These are phyloP conservation scores for Canariomyces notabilis DNA, from an alignment of 2,329 filamentous ascomycete genomes.

Conservation along the genomic window DNA sequence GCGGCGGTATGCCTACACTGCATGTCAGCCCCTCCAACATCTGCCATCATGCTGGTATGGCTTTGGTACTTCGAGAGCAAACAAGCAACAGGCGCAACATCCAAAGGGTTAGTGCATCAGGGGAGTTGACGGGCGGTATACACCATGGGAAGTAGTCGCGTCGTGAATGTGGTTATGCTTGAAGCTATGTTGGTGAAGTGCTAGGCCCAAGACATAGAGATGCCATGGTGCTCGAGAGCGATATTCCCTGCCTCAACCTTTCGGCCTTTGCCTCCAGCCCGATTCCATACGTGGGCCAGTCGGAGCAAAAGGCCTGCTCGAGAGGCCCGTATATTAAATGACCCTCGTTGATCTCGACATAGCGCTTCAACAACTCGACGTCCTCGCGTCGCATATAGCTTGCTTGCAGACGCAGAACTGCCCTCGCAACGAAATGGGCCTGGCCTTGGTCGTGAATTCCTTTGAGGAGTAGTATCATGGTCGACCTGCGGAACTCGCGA, in stretches of 20 bases:
- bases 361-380: conserved; percentile 16
- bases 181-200: conserved; percentile 1
- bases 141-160: not conserved
- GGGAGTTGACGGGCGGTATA: not conserved
- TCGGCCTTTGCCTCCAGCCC: conserved; percentile 17
- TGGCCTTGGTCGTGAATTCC: conserved; percentile 21
- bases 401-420: conserved; percentile 18
- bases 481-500: conserved; percentile 18
- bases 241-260: conserved; percentile 8
- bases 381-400: conserved; percentile 20
- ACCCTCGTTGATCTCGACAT: conserved; percentile 17
- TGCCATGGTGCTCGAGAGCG: conserved; percentile 16
- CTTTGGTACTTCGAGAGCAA: not conserved
- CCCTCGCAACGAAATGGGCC: conserved; percentile 15
- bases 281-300: conserved; percentile 22
- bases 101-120: not conserved
- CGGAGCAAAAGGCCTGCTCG: conserved; percentile 18
- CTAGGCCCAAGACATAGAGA: conserved; percentile 11
- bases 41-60: too few relatives aligned
- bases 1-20: too few relatives aligned
- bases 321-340: conserved; percentile 18
- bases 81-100: not conserved
- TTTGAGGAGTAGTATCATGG: conserved; percentile 21
- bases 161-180: not conserved
- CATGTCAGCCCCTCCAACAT: too few relatives aligned